Evolutionary conservation across 176 grass and related monocot genomes (phyloP), one percentile per base, ranked within the genome.

Genomic region (Eragrostis curvula): DNA sequence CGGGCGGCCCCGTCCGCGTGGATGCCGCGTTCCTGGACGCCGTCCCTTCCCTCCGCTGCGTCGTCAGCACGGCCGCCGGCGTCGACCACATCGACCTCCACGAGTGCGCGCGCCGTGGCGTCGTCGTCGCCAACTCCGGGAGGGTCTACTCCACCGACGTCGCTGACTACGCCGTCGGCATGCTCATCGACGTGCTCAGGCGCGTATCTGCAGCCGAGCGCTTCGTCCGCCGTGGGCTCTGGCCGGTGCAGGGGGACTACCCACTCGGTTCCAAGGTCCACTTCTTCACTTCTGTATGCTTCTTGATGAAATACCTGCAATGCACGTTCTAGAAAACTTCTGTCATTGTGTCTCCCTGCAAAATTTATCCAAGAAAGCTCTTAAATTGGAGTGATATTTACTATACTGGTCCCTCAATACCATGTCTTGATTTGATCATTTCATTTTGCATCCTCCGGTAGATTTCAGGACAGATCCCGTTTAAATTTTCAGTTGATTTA

Each of bases 21-120:
- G 74, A 88, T 59, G 8, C 50, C 2, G 45, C 21, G 20, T 56
- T 88, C 65, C 55, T 92, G 1, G 64, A 81, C 64, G 60, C 70
- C 11, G 56, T 74, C 5, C 87, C 87, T 0, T 79, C 84, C n/a
- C 17, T 96, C 32, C 50, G 79, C 62, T 89, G 68, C 70, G 13
- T 92, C 25, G 13, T 96, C 63, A 62, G 15, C 58, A 84, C 82
- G 55, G 84, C 44, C 17, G 27, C 75, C 29, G 90, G 87, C 6
- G 21, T 92, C 1, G 88, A 92, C 79, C 79, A 88, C 70, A 86
- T 96, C 44, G 74, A 90, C 64, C 69, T 95, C 24, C 66, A 44
- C 66, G 90, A 86, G 68, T 92, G 93, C 66, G 29, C 46, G 36
- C 69, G 81, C 79, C 85, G 84, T 32, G 87, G 89, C 32, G 69